Conservation (phyloP, 306 rosid species). For the Rosa rugosa region DNA sequence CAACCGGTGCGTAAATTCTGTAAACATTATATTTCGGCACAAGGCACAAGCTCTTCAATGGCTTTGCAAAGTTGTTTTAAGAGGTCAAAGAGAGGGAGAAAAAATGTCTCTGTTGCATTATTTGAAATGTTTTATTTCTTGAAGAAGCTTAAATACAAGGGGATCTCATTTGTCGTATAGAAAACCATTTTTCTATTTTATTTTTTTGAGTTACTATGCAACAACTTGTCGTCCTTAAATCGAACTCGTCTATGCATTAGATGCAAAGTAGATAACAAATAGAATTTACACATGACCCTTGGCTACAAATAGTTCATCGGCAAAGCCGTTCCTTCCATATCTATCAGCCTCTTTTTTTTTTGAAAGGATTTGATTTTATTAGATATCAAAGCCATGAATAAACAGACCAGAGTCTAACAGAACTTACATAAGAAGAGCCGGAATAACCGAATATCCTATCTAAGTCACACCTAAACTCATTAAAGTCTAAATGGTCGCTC, state of each 20-base stretch:
- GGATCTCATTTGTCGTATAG: neutral
- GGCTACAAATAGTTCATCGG: neutral
- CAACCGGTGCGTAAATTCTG: neutral
- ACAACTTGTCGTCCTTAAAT: neutral
- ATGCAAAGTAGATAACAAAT: no score
- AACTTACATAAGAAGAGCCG: no score
- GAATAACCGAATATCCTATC: no score
- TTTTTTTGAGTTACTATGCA: no score
- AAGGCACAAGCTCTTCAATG: conserved; percentile 13
- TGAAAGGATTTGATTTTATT: no score
- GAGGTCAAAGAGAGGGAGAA: neutral
- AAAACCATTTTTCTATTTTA: no score
- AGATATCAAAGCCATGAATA: no score
- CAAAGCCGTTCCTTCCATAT: neutral
- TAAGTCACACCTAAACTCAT: no score
- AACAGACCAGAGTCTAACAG: no score
- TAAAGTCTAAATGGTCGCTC: no score
- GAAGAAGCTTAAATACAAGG: neutral
- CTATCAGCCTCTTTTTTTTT: no score
- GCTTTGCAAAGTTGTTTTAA: neutral
- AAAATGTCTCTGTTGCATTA: neutral
- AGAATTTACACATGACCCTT: no score
- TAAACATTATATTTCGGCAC: neutral
- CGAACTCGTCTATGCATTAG: neutral
- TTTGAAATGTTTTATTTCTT: neutral